These are phyloP conservation scores for Pneumocystis canis DNA, from an alignment of 1,139 yeast genomes.

Conservation along the genomic window DNA sequence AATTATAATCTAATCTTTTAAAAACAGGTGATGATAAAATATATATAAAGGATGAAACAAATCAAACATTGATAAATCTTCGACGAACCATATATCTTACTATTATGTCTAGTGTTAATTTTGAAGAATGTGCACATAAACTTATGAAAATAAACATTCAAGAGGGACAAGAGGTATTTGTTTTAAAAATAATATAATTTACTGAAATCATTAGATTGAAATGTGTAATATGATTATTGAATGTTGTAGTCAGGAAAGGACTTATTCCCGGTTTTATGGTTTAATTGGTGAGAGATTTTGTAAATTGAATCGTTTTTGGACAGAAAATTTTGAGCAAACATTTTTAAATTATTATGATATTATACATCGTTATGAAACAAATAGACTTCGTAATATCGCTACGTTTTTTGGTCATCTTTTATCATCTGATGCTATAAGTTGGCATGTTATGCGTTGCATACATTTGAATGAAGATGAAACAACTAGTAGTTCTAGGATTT, in stretches of 20 bases:
- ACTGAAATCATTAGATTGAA: constrained; percentile 19
- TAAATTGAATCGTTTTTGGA: constrained; percentile 41
- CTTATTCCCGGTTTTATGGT: constrained; percentile 78
- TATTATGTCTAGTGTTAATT: constrained; percentile 81
- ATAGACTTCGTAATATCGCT: constrained; percentile 64
- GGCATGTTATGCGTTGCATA: constrained; percentile 42
- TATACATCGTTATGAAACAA: constrained; percentile 56
- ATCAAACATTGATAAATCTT: constrained; percentile 38
- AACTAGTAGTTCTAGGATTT: constrained; percentile 66
- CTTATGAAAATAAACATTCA: constrained; percentile 33
- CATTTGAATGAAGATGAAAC: constrained; percentile 58
- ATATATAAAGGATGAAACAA: constrained; percentile 52
- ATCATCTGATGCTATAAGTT: constrained; percentile 53
- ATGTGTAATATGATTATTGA: constrained; percentile 65
- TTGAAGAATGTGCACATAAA: constrained; percentile 89
- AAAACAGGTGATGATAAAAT: constrained; percentile 12
- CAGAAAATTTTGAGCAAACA: constrained; percentile 33
- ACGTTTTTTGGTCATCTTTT: constrained; percentile 76
- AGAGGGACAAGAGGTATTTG: constrained; percentile 19
- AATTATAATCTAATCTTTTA: constrained; percentile 15
- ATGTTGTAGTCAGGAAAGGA: constrained; percentile 75
- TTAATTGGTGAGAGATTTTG: constrained; percentile 58
- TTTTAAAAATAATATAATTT: not conserved
- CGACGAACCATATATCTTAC: constrained; percentile 64
- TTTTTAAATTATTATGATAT: constrained; percentile 45